phyloP scores from a whole-genome alignment of 2,329 filamentous ascomycete species.

The Drechslera avenae region DNA sequence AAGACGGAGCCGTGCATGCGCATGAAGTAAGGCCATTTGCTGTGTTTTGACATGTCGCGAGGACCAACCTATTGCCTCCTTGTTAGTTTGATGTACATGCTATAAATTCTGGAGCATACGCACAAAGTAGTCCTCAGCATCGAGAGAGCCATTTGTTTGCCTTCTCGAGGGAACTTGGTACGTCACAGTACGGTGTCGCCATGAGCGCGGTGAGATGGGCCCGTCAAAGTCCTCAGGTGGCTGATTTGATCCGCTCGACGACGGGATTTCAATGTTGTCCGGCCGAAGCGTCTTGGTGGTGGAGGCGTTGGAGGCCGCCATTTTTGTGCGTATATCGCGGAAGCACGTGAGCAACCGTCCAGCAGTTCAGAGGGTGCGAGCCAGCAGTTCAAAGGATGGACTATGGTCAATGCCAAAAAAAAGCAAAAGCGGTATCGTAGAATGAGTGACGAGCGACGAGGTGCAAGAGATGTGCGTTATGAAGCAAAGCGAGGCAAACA shows the following conservation, averaged over 20 bases:
- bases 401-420: constrained; percentile 9
- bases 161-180: constrained; percentile 37
- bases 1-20: constrained; percentile 76
- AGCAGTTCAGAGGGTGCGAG: constrained; percentile 31
- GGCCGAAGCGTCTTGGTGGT: constrained; percentile 40
- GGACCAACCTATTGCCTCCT: constrained; percentile 56
- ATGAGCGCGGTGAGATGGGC: constrained; percentile 42
- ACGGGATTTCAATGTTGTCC: constrained; percentile 37
- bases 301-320: constrained; percentile 37
- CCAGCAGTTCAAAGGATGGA: neutral
- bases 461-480: constrained; percentile 1
- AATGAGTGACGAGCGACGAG: constrained; percentile 1
- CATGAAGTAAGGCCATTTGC: constrained; percentile 76
- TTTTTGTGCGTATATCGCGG: constrained; percentile 11
- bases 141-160: constrained; percentile 37
- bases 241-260: constrained; percentile 19
- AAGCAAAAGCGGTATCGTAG: constrained; percentile 1
- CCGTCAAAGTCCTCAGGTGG: constrained; percentile 18
- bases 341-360: constrained; percentile 33
- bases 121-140: constrained; percentile 67
- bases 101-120: constrained; percentile 28
- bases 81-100: constrained; percentile 15
- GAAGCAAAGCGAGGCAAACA: constrained; percentile 3
- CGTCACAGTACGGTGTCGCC: constrained; percentile 34
- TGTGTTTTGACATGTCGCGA: constrained; percentile 72